These are phyloP conservation scores for Kwoniella sp. DNA, from an alignment of 768 basidiomycete species.

Conservation along the genomic window DNA sequence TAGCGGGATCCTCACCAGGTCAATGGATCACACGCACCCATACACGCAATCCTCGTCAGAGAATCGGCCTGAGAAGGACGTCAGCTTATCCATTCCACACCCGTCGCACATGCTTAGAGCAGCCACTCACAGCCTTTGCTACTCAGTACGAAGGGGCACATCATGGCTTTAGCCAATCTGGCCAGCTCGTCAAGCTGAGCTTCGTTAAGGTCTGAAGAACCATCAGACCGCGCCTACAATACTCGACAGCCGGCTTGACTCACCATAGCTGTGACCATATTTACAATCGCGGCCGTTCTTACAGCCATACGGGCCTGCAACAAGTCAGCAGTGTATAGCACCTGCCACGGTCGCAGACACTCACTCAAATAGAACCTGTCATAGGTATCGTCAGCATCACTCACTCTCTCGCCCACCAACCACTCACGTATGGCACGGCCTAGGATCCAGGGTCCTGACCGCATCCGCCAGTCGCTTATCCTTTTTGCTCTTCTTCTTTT, in stretches of 20 bases:
- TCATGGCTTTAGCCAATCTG: slow-evolving; percentile 37
- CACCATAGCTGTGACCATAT: slow-evolving; percentile 42
- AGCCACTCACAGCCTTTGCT: slow-evolving; percentile 30
- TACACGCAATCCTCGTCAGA: slow-evolving; percentile 41
- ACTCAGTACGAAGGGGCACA: slow-evolving; percentile 34
- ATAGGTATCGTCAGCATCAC: not conserved
- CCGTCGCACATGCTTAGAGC: not conserved
- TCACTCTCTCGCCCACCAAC: not conserved
- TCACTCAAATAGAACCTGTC: slow-evolving; percentile 26
- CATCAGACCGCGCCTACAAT: not conserved
- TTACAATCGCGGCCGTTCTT: slow-evolving; percentile 25
- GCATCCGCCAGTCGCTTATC: slow-evolving; percentile 8
- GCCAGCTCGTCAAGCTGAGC: slow-evolving; percentile 31
- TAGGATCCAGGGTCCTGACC: slow-evolving; percentile 32
- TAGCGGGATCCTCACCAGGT: not conserved
- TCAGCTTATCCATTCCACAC: not conserved
- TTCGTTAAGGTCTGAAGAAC: slow-evolving; percentile 20
- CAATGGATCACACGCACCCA: slow-evolving; percentile 20
- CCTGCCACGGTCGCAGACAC: slow-evolving; percentile 7
- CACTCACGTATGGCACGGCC: slow-evolving; percentile 48
- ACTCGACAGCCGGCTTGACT: slow-evolving; percentile 3
- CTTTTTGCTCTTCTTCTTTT: slow-evolving; percentile 13
- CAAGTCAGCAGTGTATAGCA: slow-evolving; percentile 1
- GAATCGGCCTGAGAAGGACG: slow-evolving; percentile 15
- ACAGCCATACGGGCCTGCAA: slow-evolving; percentile 35